Evolutionary conservation across 2,329 filamentous ascomycete genomes (phyloP).

Genomic region (Akanthomyces lecanii): DNA sequence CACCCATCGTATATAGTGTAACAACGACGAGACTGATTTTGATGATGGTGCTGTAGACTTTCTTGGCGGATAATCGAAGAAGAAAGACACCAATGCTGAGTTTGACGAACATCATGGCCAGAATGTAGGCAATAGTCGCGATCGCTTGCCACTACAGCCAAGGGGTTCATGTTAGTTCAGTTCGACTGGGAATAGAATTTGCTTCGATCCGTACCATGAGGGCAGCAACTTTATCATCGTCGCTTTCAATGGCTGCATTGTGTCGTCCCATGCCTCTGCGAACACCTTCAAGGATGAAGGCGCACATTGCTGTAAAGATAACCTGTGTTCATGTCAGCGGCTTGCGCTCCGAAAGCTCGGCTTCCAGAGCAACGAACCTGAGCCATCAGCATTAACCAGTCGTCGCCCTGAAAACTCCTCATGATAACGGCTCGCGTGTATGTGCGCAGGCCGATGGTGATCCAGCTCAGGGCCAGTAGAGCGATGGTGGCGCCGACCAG

Average conservation of each 20-base stretch:
- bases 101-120: slow-evolving; percentile 55
- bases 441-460: slow-evolving; percentile 40
- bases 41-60: slow-evolving; percentile 46
- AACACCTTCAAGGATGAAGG: slow-evolving; percentile 42
- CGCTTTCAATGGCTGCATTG: slow-evolving; percentile 39
- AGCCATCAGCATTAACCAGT: slow-evolving; percentile 50
- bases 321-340: slow-evolving; percentile 26
- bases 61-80: slow-evolving; percentile 42
- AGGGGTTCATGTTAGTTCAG: background rate
- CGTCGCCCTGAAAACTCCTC: slow-evolving; percentile 45
- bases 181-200: background rate
- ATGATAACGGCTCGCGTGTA: slow-evolving; percentile 42
- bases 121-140: slow-evolving; percentile 46
- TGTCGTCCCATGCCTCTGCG: slow-evolving; percentile 43
- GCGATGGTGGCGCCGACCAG: slow-evolving; percentile 34
- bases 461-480: slow-evolving; percentile 38
- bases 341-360: too few species aligned
- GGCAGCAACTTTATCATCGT: slow-evolving; percentile 38
- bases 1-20: slow-evolving; percentile 41
- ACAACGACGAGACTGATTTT: slow-evolving; percentile 43
- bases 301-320: slow-evolving; percentile 45
- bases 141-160: slow-evolving; percentile 45
- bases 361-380: slow-evolving; percentile 33
- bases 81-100: slow-evolving; percentile 52
- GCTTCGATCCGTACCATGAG: slow-evolving; percentile 37